phyloP scores from a whole-genome alignment of 2,329 filamentous ascomycete species.

The Eutypella sp. region DNA sequence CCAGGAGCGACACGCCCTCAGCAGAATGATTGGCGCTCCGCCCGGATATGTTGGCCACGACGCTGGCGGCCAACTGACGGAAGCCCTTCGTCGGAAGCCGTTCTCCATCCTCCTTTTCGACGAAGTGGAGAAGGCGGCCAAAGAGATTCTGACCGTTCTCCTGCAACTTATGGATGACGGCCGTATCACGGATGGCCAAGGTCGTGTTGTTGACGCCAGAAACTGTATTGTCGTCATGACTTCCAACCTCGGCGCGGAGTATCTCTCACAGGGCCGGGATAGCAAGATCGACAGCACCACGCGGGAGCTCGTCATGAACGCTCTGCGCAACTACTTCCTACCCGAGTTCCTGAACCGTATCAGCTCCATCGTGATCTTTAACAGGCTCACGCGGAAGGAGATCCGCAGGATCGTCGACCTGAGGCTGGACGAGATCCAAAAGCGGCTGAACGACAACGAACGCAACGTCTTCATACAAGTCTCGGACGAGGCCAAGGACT shows the following conservation, averaged over 20 bases:
- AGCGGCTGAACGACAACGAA: conserved; percentile 77
- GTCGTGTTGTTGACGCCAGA: conserved; percentile 86
- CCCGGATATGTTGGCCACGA: conserved; percentile 97
- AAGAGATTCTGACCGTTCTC: conserved; percentile 92
- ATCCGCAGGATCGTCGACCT: conserved; percentile 96
- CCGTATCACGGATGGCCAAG: conserved; percentile 96
- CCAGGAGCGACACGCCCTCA: conserved; percentile 92
- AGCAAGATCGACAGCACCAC: conserved; percentile 84
- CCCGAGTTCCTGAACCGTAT: conserved; percentile 99
- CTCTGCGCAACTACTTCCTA: conserved; percentile 91
- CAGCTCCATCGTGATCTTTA: conserved; percentile 95
- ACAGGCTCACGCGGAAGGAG: conserved; percentile 82
- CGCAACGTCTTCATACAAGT: conserved; percentile 83
- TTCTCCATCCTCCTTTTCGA: conserved; percentile 98
- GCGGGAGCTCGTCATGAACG: conserved; percentile 82
- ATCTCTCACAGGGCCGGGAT: conserved; percentile 72
- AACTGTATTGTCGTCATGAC: conserved; percentile 99
- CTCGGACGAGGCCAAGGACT: conserved; percentile 82
- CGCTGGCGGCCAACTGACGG: conserved; percentile 90
- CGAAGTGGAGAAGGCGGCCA: conserved; percentile 97
- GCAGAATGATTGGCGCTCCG: conserved; percentile 95
- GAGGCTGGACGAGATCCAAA: conserved; percentile 82
- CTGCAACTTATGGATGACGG: conserved; percentile 99
- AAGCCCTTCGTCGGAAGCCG: conserved; percentile 85
- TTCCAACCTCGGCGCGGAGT: conserved; percentile 93